phyloP scores from a whole-genome alignment of 1,284 basidiomycete genomes.

The Sporisorium exsertum region DNA sequence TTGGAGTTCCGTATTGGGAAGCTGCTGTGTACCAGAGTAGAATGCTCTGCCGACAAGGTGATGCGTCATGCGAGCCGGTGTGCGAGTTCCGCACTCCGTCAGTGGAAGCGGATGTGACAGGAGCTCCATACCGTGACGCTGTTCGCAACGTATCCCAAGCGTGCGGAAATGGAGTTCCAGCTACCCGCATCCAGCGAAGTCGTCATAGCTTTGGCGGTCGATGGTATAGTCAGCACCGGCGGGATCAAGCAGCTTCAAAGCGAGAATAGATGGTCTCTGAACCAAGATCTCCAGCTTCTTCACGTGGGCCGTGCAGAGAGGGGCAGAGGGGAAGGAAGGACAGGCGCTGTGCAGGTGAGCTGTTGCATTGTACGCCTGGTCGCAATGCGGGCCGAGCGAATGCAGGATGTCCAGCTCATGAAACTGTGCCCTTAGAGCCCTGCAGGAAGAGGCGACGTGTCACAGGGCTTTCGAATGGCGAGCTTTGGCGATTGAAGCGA shows the following conservation, averaged over 20 bases:
- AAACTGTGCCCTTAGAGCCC: not conserved
- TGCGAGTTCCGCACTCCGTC: not conserved
- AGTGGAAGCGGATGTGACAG: not conserved
- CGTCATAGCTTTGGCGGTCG: not conserved
- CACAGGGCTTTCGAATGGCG: not conserved
- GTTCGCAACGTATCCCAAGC: not conserved
- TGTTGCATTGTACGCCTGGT: constrained; percentile 34
- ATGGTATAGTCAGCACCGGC: too few species aligned
- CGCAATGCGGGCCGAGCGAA: not conserved
- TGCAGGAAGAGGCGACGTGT: not conserved
- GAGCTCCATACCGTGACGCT: not conserved
- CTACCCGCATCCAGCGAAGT: not conserved
- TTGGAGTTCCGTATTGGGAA: constrained; percentile 14
- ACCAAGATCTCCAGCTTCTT: not conserved
- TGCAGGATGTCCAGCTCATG: not conserved
- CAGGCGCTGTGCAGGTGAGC: constrained; percentile 18
- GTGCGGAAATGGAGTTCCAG: not conserved
- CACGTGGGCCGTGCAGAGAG: constrained; percentile 4
- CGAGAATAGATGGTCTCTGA: constrained; percentile 2
- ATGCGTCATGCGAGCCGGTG: constrained; percentile 18
- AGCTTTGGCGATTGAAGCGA: not conserved
- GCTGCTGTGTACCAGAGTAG: not conserved
- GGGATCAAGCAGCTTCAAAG: not conserved
- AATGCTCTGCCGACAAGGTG: not conserved
- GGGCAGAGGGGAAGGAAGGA: not conserved